A percentile compares a stretch with the other conserved stretches of the same genome.
Conservation (phyloP, 139 green algal genomes). For the Picochlorum sp. region DNA sequence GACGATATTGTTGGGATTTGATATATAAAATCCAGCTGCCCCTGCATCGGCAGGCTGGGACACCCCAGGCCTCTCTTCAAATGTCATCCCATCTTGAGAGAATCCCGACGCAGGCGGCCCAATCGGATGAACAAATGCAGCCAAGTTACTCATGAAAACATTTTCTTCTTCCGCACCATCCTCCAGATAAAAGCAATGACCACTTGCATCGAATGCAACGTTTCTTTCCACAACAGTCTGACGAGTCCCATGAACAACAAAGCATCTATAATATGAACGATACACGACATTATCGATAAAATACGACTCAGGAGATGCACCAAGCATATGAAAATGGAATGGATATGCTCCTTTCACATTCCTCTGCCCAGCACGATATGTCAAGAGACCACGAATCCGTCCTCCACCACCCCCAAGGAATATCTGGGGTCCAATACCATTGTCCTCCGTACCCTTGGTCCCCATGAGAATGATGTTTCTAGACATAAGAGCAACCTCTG, state of each 20-base stretch:
- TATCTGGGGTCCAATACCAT: background rate
- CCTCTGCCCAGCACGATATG: slow-evolving; percentile 38
- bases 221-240: slow-evolving; percentile 30
- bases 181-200: slow-evolving; percentile 50
- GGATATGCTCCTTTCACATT: slow-evolving; percentile 49
- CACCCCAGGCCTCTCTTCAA: slow-evolving; percentile 17
- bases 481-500: background rate
- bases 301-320: slow-evolving; percentile 15
- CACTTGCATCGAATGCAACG: slow-evolving; percentile 39
- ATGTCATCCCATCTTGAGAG: slow-evolving; percentile 20
- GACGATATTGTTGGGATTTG: slow-evolving; percentile 46
- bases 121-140: background rate
- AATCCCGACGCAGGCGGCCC: slow-evolving; percentile 16
- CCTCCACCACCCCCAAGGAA: background rate
- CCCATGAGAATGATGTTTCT: slow-evolving; percentile 1
- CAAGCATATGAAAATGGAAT: slow-evolving; percentile 45
- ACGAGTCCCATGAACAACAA: background rate
- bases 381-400: background rate
- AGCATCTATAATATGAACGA: background rate
- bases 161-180: slow-evolving; percentile 1
- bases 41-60: slow-evolving; percentile 39
- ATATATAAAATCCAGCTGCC: slow-evolving; percentile 45
- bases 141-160: background rate
- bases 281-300: slow-evolving; percentile 37
- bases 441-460: background rate